Evolutionary conservation across 352 stramenopile genomes (phyloP), one percentile per base, ranked within the genome.

Genomic region (Phytophthora citricola): DNA sequence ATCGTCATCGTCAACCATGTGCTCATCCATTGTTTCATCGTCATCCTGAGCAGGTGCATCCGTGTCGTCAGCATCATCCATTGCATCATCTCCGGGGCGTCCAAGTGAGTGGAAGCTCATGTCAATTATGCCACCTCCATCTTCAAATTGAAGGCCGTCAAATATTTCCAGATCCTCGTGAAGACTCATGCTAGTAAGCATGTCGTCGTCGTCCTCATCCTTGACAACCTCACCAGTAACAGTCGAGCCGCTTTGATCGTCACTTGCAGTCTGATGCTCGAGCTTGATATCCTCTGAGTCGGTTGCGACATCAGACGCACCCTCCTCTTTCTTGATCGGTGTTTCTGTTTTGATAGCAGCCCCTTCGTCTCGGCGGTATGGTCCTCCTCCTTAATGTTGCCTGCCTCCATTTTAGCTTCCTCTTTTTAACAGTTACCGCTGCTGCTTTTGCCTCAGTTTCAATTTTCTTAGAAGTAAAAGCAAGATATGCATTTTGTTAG

Each of bases 71-170:
- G 62, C 53, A 46, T 80, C 80, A n/a, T 78, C 71, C 1, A 66
- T 58, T 7, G 63, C 56, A 14, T 76, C 45, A 26, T 75, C 61
- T 46, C 57, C 55, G 27, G 65, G 50, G n/a, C 53, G 55, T 49
- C 24, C 60, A 0, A 77, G 39, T 1, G 59, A 57, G 12, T 84
- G 74, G 22, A 79, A 71, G 41, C 71, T 85, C 40, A 95, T 73
- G 65, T 93, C 83, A 60, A 95, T 93, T 32, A 95, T 85, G 43
- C 90, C 88, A 20, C 88, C 86, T 12, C 88, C 86, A 29, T 82
- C 74, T 58, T 94, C 88, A 71, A 95, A 95, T 64, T 95, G 92
- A 47, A 95, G 76, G 4, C 88, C 88, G 39, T 94, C 86, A 49
- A 95, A 95, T 31, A 95, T 89, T 58, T 88, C 85, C 17, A 95